Conservation (phyloP, 148 eudicot genomes). For the Cornus kousa region DNA sequence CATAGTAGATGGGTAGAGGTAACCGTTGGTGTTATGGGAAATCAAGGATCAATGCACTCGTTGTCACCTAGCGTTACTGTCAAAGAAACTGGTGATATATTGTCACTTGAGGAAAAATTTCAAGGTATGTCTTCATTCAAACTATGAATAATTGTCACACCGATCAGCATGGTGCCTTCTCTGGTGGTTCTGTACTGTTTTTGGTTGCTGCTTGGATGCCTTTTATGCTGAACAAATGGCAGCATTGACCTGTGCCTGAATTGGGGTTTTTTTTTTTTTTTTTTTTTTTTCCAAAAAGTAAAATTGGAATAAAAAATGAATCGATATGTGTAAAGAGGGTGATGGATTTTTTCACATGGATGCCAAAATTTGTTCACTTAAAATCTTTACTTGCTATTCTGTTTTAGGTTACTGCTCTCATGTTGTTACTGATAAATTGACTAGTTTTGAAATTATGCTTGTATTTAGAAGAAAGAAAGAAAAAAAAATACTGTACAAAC, state of each 20-base stretch:
- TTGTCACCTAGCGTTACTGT: slow-evolving; percentile 87
- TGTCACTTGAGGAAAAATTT: slow-evolving; percentile 92
- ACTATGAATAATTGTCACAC: not conserved
- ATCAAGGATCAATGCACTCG: slow-evolving; percentile 74
- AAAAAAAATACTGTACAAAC: no score
- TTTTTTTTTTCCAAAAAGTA: not conserved
- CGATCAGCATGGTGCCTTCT: not conserved
- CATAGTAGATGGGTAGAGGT: slow-evolving; percentile 85
- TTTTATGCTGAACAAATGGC: not conserved
- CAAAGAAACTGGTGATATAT: slow-evolving; percentile 80
- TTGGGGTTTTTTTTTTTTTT: not conserved
- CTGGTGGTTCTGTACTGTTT: not conserved
- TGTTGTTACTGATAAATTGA: not conserved
- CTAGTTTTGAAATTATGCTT: not conserved
- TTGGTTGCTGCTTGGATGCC: not conserved
- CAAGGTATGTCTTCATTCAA: slow-evolving; percentile 54
- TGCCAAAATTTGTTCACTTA: not conserved
- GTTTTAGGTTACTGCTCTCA: not conserved
- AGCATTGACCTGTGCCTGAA: not conserved
- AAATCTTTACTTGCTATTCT: not conserved
- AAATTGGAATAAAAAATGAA: not conserved
- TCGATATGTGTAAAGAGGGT: not conserved
- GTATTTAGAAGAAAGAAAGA: not conserved
- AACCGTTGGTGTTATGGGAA: slow-evolving; percentile 85
- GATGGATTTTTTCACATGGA: not conserved